Conservation (phyloP, 371 early-diverging fungal genomes). For the Paraphysoderma sedebokerense region DNA sequence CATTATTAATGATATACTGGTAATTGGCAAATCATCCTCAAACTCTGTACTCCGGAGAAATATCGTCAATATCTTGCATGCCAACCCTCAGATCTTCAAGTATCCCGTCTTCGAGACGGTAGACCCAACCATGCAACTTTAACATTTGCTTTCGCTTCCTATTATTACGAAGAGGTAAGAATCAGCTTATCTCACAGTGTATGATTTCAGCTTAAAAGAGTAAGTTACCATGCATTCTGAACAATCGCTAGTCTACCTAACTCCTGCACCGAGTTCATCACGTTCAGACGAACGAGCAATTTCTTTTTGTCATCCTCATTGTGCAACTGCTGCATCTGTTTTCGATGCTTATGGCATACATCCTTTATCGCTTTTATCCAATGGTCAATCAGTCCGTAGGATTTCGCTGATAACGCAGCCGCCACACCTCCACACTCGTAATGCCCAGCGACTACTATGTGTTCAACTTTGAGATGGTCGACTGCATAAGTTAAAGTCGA, state of each 20-base stretch:
- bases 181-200: too few relatives aligned
- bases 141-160: constrained; percentile 48
- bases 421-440: background rate
- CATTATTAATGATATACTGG: too few relatives aligned
- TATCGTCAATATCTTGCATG: background rate
- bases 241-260: constrained; percentile 56
- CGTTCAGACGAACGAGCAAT: constrained; percentile 15
- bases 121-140: constrained; percentile 71
- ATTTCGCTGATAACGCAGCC: constrained; percentile 11
- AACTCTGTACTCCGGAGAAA: too few relatives aligned
- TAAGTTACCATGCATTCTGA: constrained; percentile 77
- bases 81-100: background rate
- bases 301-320: too few relatives aligned
- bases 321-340: constrained; percentile 17
- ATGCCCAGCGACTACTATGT: constrained; percentile 67
- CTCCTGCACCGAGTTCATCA: constrained; percentile 49
- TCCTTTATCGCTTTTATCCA: constrained; percentile 65
- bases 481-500: constrained; percentile 86
- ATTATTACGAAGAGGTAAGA: too few relatives aligned
- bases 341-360: constrained; percentile 35
- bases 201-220: too few relatives aligned
- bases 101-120: constrained; percentile 16
- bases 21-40: too few relatives aligned
- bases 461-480: constrained; percentile 71
- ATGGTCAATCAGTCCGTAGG: constrained; percentile 62